Conservation (phyloP, 2,329 filamentous ascomycete genomes). For the Curvularia sp. region DNA sequence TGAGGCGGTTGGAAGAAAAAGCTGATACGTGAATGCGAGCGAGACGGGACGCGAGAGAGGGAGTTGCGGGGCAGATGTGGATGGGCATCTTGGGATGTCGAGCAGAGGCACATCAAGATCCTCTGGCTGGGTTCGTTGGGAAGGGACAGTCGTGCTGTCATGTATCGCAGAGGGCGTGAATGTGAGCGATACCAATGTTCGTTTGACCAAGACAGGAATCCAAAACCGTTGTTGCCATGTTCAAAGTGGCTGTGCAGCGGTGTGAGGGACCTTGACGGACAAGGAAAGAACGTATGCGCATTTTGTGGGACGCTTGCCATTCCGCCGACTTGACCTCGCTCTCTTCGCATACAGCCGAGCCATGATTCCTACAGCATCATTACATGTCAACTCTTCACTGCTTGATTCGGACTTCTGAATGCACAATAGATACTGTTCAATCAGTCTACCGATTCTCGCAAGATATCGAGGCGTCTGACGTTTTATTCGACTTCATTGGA, state of each 20-base stretch:
- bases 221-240: background rate
- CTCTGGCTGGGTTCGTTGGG: background rate
- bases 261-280: background rate
- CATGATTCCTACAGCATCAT: background rate
- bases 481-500: background rate
- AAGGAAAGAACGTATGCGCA: background rate
- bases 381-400: background rate
- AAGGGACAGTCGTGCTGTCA: background rate
- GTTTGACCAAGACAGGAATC: background rate
- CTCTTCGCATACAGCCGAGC: background rate
- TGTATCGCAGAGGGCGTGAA: background rate
- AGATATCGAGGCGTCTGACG: background rate
- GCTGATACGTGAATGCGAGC: slow-evolving; percentile 13
- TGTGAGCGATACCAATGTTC: background rate
- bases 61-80: slow-evolving; percentile 5
- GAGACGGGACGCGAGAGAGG: slow-evolving; percentile 4
- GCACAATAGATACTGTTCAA: background rate
- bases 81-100: background rate
- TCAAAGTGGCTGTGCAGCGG: background rate
- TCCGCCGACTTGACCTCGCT: background rate
- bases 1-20: slow-evolving; percentile 15
- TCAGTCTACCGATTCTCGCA: background rate
- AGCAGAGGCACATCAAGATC: background rate
- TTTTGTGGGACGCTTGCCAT: background rate
- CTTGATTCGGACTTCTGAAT: background rate